Evolutionary conservation across 2,329 filamentous ascomycete genomes (phyloP).

Genomic region (Trichoderma pleuroti): DNA sequence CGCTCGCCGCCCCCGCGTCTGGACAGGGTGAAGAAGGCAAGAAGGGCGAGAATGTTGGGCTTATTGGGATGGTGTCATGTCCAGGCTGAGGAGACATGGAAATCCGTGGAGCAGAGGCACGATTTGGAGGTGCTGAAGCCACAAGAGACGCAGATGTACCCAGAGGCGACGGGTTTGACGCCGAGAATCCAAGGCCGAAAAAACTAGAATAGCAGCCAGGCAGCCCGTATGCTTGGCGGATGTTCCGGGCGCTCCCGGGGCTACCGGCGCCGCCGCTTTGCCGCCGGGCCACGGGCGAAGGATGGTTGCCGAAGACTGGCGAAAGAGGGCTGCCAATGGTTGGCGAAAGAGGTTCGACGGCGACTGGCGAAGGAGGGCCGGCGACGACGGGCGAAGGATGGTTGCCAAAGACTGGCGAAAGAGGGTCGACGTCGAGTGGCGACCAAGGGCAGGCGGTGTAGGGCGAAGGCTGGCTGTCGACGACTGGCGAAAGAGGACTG

Average conservation of each 20-base stretch:
- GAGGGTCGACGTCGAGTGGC: neutral
- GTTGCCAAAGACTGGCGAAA: neutral
- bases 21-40: neutral
- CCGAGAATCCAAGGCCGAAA: neutral
- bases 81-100: neutral
- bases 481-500: neutral
- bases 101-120: neutral
- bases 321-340: no score
- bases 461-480: neutral
- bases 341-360: no score
- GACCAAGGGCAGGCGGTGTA: no score
- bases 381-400: neutral
- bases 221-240: neutral
- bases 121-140: neutral
- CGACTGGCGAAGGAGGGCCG: no score
- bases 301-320: neutral
- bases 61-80: neutral
- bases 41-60: neutral
- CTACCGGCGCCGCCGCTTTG: neutral
- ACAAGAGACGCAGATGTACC: neutral
- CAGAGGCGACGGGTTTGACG: neutral
- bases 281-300: neutral
- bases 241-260: neutral
- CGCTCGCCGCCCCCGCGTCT: neutral
- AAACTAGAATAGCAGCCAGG: neutral